Evolutionary conservation across 805 yeast species (phyloP), one percentile per base, ranked within the genome.

Genomic region (Myxozyma melibiosi): DNA sequence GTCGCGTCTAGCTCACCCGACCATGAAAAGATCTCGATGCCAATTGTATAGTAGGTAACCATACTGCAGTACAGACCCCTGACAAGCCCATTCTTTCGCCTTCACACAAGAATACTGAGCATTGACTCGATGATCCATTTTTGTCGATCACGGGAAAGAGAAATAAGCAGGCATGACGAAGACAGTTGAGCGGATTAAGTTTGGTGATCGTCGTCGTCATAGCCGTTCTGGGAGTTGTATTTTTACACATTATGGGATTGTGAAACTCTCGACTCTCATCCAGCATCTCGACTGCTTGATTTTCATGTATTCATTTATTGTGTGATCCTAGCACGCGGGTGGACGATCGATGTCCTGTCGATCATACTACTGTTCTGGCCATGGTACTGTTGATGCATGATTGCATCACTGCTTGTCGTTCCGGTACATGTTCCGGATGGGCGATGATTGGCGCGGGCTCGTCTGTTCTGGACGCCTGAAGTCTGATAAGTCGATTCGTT

Each of bases 131-230:
- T 20, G 16, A 14, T 35, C 39, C 13, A 35, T 35, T 13, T 20
- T 13, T n/a, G 42, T 18, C 42, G 42, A 38, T 38, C 42, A 38
- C 13, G 42, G n/a, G n/a, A n/a, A n/a, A n/a, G n/a, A n/a, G n/a
- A n/a, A n/a, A n/a, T 38, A 22, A 38, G 42, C 18, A 38, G 18
- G 27, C 42, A n/a, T n/a, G n/a, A n/a, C n/a, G n/a, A n/a, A n/a
- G n/a, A n/a, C n/a, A n/a, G 42, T 38, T 38, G 4, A 38, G 18
- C 25, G 38, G 16, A 20, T 44, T 16, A 22, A 30, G 48, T 30
- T 44, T 20, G 38, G 11, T 44, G 48, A 44, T 44, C 48, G 48
- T 44, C 48, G 38, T 11, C 48, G 48, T 30, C 38, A 38, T 44
- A 31, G 31, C 48, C 48, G 8, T 7, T 38, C 28, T 44, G 38